Percentiles rank a stretch among this genome's conserved stretches.
Conservation (phyloP, 345 rosid genomes). For the Nephelium lappaceum region DNA sequence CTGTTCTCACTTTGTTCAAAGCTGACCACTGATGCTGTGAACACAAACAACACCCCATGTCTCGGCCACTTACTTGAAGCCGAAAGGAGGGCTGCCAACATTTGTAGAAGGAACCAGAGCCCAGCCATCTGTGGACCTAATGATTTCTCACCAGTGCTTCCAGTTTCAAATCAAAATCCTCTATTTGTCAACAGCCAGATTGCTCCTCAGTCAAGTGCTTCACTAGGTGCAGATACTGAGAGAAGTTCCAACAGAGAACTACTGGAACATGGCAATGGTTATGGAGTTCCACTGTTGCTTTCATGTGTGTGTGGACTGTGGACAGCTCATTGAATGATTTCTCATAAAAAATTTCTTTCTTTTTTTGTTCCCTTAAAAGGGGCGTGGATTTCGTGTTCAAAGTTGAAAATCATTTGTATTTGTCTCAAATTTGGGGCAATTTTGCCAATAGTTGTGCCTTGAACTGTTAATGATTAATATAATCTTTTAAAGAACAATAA, state of each 20-base stretch:
- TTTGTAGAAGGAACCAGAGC: slow-evolving; percentile 30
- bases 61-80: slow-evolving; percentile 75
- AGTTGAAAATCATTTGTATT: not conserved
- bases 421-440: not conserved
- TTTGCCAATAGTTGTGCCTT: no score
- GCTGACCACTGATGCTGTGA: slow-evolving; percentile 64
- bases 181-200: slow-evolving; percentile 28
- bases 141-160: slow-evolving; percentile 31
- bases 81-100: slow-evolving; percentile 58
- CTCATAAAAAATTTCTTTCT: not conserved
- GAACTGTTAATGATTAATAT: slow-evolving; percentile 5
- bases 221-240: slow-evolving; percentile 19
- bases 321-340: slow-evolving; percentile 34
- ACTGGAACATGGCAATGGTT: slow-evolving; percentile 34
- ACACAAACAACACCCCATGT: slow-evolving; percentile 47
- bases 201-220: slow-evolving; percentile 25
- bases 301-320: slow-evolving; percentile 54
- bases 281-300: slow-evolving; percentile 40
- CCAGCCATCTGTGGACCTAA: slow-evolving; percentile 23
- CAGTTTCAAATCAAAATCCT: slow-evolving; percentile 24
- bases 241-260: slow-evolving; percentile 32
- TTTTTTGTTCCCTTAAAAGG: not conserved
- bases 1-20: slow-evolving; percentile 77
- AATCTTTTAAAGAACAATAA: slow-evolving; percentile 10
- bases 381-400: not conserved